Conservation (phyloP, 108 stramenopile genomes). For the Mediolabrus comicus region DNA sequence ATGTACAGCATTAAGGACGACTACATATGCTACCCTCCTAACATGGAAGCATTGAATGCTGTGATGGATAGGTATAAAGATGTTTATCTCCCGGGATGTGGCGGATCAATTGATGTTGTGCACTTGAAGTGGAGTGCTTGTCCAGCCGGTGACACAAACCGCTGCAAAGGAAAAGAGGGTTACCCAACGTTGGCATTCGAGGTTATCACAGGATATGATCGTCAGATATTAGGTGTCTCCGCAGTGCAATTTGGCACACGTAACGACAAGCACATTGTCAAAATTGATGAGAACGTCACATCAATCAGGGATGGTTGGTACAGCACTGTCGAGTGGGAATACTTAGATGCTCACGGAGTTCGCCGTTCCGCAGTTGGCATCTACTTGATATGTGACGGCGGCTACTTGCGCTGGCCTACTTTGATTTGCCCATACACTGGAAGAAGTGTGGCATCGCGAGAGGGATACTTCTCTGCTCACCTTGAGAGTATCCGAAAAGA, state of each 20-base stretch:
- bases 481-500: constrained; percentile 55
- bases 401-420: constrained; percentile 45
- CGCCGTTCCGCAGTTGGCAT: not conserved
- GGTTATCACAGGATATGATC: constrained; percentile 2
- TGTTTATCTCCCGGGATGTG: constrained; percentile 31
- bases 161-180: constrained; percentile 23
- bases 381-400: constrained; percentile 47
- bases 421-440: constrained; percentile 35
- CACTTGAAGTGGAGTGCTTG: constrained; percentile 38
- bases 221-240: not conserved
- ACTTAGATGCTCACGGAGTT: not conserved
- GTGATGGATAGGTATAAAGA: constrained; percentile 13
- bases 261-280: constrained; percentile 26
- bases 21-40: constrained; percentile 4
- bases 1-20: constrained; percentile 9
- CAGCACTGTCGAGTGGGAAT: constrained; percentile 12
- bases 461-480: not conserved
- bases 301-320: constrained; percentile 9
- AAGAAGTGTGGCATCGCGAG: not conserved
- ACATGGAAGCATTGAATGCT: not conserved
- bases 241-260: constrained; percentile 10
- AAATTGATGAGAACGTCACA: not conserved
- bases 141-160: constrained; percentile 22
- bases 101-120: constrained; percentile 39
- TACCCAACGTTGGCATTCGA: constrained; percentile 42